Evolutionary conservation across 2,329 filamentous ascomycete genomes (phyloP).

Genomic region (Colletotrichum siamense): DNA sequence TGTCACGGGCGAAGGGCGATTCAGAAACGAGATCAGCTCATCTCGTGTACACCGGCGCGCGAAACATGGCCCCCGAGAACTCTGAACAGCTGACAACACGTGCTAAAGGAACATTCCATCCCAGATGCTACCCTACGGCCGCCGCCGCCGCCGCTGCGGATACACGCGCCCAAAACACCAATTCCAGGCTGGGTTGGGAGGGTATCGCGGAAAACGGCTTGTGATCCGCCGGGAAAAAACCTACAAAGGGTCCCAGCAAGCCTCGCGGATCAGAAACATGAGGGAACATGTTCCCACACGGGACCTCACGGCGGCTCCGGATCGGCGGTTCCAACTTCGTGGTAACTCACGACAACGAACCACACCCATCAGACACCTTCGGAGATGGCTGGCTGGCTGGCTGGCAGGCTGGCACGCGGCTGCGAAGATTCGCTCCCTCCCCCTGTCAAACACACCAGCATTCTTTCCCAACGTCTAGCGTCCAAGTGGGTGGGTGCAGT

Average conservation of each 20-base stretch:
- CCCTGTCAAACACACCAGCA: neutral
- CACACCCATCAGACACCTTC: neutral
- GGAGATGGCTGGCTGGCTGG: neutral
- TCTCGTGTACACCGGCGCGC: neutral
- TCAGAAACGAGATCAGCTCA: neutral
- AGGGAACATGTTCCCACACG: neutral
- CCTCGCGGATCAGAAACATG: neutral
- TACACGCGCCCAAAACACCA: neutral
- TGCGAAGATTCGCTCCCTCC: neutral
- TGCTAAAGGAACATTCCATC: neutral
- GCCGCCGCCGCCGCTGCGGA: neutral
- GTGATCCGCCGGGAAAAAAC: neutral
- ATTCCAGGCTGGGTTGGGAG: neutral
- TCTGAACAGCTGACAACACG: neutral
- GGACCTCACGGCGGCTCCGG: slow-evolving; percentile 14
- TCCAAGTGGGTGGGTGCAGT: neutral
- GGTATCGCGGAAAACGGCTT: neutral
- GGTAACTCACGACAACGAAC: neutral
- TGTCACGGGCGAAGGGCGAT: neutral
- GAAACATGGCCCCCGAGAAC: neutral
- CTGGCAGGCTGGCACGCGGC: neutral
- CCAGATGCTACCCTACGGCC: neutral
- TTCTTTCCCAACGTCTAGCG: neutral
- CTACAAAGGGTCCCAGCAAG: neutral
- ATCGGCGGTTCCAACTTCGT: slow-evolving; percentile 17